phyloP scores from a whole-genome alignment of 2,329 filamentous ascomycete genomes.

The Scytalidium sp. region DNA sequence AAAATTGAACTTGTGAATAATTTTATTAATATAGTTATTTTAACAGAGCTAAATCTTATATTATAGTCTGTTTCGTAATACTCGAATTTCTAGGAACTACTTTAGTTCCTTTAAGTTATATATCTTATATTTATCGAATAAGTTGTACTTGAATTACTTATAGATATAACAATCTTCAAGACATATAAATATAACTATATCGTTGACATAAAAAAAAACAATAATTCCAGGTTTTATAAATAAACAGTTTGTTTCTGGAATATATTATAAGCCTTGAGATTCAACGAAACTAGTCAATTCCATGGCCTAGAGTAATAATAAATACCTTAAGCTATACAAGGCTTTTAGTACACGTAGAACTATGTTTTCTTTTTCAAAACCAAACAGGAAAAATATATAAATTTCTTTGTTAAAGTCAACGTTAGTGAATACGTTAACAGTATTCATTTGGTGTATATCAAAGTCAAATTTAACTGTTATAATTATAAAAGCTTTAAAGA shows the following conservation, averaged over 20 bases:
- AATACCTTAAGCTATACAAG: slow-evolving; percentile 30
- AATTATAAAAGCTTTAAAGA: slow-evolving; percentile 11
- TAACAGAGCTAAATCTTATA: slow-evolving; percentile 17
- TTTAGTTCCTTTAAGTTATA: slow-evolving; percentile 16
- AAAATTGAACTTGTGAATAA: slow-evolving; percentile 13
- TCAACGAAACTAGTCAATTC: slow-evolving; percentile 16
- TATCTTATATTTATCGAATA: slow-evolving; percentile 22
- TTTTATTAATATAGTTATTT: slow-evolving; percentile 19
- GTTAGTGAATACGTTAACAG: too few species aligned
- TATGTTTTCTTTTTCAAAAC: slow-evolving; percentile 4
- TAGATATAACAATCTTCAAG: slow-evolving; percentile 19
- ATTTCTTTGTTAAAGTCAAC: too few species aligned
- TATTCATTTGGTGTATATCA: too few species aligned
- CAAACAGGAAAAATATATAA: slow-evolving; percentile 21
- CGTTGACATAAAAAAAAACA: too few species aligned
- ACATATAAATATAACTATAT: too few species aligned
- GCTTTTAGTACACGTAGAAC: slow-evolving; percentile 21
- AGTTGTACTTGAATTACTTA: slow-evolving; percentile 17
- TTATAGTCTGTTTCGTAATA: slow-evolving; percentile 12
- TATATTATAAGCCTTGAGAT: slow-evolving; percentile 12
- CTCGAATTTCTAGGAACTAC: too few species aligned
- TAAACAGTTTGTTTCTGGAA: slow-evolving; percentile 11
- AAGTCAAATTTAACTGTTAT: too few species aligned
- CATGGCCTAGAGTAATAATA: slow-evolving; percentile 21
- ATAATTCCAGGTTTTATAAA: slow-evolving; percentile 12